Conservation (phyloP, 2,329 filamentous ascomycete species). For the Cercospora sesami region DNA sequence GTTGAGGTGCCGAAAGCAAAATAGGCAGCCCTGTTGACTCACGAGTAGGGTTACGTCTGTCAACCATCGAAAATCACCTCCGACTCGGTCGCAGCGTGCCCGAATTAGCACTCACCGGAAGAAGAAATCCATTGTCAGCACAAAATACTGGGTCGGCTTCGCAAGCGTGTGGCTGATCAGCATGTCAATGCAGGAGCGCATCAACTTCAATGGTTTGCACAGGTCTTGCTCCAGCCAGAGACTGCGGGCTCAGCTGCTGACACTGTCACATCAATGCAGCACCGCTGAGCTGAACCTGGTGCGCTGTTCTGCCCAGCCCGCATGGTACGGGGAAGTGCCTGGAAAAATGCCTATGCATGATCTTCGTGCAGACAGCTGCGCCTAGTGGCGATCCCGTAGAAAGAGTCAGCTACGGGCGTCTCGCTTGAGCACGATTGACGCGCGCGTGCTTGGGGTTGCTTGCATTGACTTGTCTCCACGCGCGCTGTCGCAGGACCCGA, state of each 20-base stretch:
- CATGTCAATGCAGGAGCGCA: background rate
- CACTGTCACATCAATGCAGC: background rate
- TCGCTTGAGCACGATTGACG: conserved; percentile 7
- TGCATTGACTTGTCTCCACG: background rate
- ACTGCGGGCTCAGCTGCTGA: background rate
- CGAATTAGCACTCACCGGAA: background rate
- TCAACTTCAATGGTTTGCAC: background rate
- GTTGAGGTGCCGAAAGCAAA: background rate
- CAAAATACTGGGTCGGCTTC: background rate
- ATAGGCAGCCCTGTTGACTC: background rate
- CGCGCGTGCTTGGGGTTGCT: background rate
- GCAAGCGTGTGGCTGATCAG: background rate
- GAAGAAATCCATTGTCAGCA: background rate
- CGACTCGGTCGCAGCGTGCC: background rate
- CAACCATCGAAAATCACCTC: background rate
- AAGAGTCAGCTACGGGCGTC: conserved; percentile 7
- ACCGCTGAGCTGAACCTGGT: conserved; percentile 3
- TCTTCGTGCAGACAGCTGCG: background rate
- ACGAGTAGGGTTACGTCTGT: background rate
- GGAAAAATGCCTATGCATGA: background rate
- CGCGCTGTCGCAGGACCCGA: background rate
- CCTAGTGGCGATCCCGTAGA: background rate
- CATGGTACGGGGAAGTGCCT: background rate
- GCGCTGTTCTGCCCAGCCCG: background rate
- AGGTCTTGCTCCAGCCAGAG: background rate